Conservation (phyloP, 2,329 filamentous ascomycete genomes). For the Cladobotryum mycophilum region DNA sequence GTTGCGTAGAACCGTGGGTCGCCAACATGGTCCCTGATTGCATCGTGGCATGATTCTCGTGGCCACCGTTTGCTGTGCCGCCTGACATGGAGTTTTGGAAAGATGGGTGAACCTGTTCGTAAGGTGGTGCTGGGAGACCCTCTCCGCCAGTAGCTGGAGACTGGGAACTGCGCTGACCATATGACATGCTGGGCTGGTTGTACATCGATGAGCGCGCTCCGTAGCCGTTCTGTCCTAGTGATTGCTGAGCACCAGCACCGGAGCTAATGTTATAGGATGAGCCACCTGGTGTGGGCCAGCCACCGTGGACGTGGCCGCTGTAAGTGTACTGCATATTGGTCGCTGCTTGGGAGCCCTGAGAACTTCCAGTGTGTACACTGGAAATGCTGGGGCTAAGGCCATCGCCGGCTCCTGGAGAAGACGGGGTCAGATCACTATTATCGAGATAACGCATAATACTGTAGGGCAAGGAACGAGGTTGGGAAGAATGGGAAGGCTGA, state of each 20-base stretch:
- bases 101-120: constrained; percentile 59
- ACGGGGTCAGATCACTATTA: constrained; percentile 14
- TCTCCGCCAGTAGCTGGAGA: constrained; percentile 52
- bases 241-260: constrained; percentile 23
- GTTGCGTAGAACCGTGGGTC: constrained; percentile 32
- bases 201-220: constrained; percentile 34
- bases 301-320: constrained; percentile 43
- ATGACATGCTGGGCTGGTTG: constrained; percentile 43
- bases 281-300: constrained; percentile 52
- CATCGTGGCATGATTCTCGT: constrained; percentile 24
- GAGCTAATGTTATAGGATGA: constrained; percentile 50
- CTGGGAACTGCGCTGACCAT: constrained; percentile 28
- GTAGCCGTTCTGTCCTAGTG: constrained; percentile 24
- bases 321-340: constrained; percentile 44
- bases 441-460: constrained; percentile 11
- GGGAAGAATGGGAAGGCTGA: constrained; percentile 18
- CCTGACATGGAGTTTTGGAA: constrained; percentile 54
- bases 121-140: constrained; percentile 59
- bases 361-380: constrained; percentile 54
- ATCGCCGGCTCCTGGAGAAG: constrained; percentile 47
- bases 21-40: constrained; percentile 22
- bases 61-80: constrained; percentile 37
- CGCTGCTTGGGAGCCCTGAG: constrained; percentile 50
- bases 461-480: constrained; percentile 22
- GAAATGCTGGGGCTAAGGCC: constrained; percentile 56